Conservation (phyloP, 164 flowering plant species). For the Nymphaea thermarum region DNA sequence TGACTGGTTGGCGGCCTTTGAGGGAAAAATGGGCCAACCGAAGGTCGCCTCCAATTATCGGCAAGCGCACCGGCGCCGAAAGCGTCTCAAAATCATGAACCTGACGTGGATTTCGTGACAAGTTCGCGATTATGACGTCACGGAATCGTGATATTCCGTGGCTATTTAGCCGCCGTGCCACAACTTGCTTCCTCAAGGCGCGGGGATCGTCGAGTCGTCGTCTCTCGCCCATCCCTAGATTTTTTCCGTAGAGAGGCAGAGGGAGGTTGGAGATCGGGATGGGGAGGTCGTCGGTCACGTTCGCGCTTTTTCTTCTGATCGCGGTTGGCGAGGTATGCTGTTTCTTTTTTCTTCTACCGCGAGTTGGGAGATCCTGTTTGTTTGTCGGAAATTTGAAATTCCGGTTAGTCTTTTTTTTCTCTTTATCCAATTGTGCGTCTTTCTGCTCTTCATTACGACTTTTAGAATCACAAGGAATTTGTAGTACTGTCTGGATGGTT, state of each 20-base stretch:
- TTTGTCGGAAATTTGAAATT: too few relatives aligned
- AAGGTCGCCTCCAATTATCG: too few relatives aligned
- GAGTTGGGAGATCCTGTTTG: neutral
- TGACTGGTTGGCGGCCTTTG: too few relatives aligned
- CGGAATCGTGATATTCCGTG: neutral
- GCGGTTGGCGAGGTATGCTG: neutral
- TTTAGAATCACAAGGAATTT: too few relatives aligned
- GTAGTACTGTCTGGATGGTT: too few relatives aligned
- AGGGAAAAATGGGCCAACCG: too few relatives aligned
- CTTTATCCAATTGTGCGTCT: neutral
- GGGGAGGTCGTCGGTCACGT: neutral
- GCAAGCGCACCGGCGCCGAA: too few relatives aligned
- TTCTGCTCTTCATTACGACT: too few relatives aligned
- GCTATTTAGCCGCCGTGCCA: too few relatives aligned
- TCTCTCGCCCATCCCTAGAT: neutral
- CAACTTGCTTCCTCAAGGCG: neutral
- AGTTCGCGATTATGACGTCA: neutral
- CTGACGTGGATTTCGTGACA: neutral
- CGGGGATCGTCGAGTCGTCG: neutral
- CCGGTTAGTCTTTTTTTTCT: neutral
- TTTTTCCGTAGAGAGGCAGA: neutral
- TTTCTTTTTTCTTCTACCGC: too few relatives aligned
- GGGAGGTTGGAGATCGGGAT: neutral
- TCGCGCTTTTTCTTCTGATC: neutral
- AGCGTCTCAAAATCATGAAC: neutral